Base-by-base conservation (phyloP, 768 basidiomycete genomes). In the Pleurotus sapidus region DNA sequence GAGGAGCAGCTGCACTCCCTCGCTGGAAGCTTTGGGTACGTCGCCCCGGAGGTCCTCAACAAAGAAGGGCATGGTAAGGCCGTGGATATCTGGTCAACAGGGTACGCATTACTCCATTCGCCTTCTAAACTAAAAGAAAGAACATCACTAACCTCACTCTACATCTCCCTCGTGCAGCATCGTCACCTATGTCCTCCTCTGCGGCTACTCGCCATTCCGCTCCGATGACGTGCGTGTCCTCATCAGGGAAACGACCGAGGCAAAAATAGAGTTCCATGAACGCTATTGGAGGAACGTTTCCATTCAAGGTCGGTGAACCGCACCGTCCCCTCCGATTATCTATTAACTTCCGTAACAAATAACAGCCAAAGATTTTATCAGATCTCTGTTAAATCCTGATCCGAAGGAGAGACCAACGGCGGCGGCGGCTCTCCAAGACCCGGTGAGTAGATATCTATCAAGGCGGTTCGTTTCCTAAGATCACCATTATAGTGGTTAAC, bases 151-250 rank as follows among this genome's bases (percentile, higher is more conserved):
- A 23, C 25, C 7, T 39, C 49, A 2, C 15, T 17, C 15, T 30
- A 45, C 17, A 20, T 17, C 61, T 20, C 15, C 9, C 12, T 5
- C 4, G 3, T 25, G 5, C 43, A 95, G 95, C 0, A 83, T 98
- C 60, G 98, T 99, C 63, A 90, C 95, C 15, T 98, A 97, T 70
- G 93, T 97, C 54, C 78, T 98, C 12, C 80, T 97, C 1, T 96
- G 96, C 65, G 96, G 96, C 2, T 98, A 98, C 73, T 87, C 91
- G 1, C 97, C 97, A 0, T 98, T 98, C 79, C 83, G 93, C 43
- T 87, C 90, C 0, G 89, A 93, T 23, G 89, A 95, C 64, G 73
- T 83, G 50, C 81, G 83, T 57, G 83, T 86, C 48, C 80, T 98
- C 38, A 78, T 90, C 51, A 80, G 83, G 27, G 94, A 98, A 70